Percentiles rank a stretch among this genome's conserved stretches.
Evolutionary conservation across 1,284 basidiomycete species (phyloP).

Genomic region (Cutaneotrichosporon mucoides): DNA sequence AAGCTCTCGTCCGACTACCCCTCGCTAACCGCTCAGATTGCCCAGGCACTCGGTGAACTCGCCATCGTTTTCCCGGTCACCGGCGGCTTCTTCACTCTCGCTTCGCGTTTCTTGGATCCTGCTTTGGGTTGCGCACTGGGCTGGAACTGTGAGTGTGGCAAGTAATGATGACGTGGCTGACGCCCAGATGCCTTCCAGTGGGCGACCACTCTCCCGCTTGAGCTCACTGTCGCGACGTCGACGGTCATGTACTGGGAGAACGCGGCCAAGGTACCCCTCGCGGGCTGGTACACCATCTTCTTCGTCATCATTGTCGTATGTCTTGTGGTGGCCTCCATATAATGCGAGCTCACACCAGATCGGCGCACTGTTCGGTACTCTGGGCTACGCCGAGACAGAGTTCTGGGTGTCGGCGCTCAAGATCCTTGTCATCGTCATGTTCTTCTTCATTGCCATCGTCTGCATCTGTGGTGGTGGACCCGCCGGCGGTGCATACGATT

Average conservation of each 20-base stretch:
- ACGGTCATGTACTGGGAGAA: slow-evolving; percentile 45
- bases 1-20: slow-evolving; percentile 7
- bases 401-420: slow-evolving; percentile 48
- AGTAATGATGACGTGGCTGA: slow-evolving; percentile 3
- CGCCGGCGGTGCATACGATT: slow-evolving; percentile 27
- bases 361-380: slow-evolving; percentile 33
- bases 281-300: slow-evolving; percentile 48
- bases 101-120: slow-evolving; percentile 41
- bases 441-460: slow-evolving; percentile 43
- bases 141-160: slow-evolving; percentile 42
- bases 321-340: neutral
- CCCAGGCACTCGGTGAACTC: slow-evolving; percentile 51
- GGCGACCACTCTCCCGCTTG: slow-evolving; percentile 48
- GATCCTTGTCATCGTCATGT: slow-evolving; percentile 47
- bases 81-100: slow-evolving; percentile 51
- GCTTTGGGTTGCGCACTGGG: slow-evolving; percentile 46
- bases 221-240: slow-evolving; percentile 47
- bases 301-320: slow-evolving; percentile 32
- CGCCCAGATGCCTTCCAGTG: slow-evolving; percentile 40
- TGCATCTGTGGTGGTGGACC: slow-evolving; percentile 45
- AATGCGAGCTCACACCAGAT: neutral
- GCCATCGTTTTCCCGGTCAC: slow-evolving; percentile 51
- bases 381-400: slow-evolving; percentile 47
- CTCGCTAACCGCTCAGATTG: slow-evolving; percentile 20
- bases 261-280: slow-evolving; percentile 32